Evolutionary conservation across 495 filamentous ascomycete genomes (phyloP).

Genomic region (Aspergillus sclerotioniger): DNA sequence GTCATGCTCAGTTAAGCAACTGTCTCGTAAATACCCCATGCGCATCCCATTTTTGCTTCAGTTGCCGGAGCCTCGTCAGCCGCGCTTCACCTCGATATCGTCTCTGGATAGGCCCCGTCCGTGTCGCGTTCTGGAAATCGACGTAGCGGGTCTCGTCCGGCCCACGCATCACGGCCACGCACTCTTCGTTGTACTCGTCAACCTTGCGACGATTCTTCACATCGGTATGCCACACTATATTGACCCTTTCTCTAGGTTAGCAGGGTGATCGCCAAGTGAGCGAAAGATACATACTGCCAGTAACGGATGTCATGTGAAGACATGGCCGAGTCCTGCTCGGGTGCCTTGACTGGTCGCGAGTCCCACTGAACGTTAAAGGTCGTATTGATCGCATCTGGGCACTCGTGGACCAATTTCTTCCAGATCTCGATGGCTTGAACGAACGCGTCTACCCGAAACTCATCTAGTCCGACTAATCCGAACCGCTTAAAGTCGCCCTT

Average conservation of each 20-base stretch:
- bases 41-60: neutral
- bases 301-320: neutral
- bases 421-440: neutral
- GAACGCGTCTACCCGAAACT: neutral
- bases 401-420: neutral
- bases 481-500: constrained; percentile 2
- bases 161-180: neutral
- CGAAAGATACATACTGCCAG: neutral
- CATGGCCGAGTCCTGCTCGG: neutral
- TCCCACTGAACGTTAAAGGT: neutral
- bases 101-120: neutral
- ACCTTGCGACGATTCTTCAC: neutral
- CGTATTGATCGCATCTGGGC: neutral
- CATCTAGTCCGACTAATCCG: neutral
- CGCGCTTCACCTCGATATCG: neutral
- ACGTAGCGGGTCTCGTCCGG: neutral
- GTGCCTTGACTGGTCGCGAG: neutral
- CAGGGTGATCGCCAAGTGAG: neutral
- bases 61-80: neutral
- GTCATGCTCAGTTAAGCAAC: neutral
- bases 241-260: neutral
- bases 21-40: neutral
- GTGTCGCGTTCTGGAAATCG: neutral
- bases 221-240: constrained; percentile 2
- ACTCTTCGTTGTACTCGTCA: neutral